These are phyloP conservation scores for Mucor mucedo DNA, from an alignment of 371 early-diverging fungal genomes.

Conservation along the genomic window DNA sequence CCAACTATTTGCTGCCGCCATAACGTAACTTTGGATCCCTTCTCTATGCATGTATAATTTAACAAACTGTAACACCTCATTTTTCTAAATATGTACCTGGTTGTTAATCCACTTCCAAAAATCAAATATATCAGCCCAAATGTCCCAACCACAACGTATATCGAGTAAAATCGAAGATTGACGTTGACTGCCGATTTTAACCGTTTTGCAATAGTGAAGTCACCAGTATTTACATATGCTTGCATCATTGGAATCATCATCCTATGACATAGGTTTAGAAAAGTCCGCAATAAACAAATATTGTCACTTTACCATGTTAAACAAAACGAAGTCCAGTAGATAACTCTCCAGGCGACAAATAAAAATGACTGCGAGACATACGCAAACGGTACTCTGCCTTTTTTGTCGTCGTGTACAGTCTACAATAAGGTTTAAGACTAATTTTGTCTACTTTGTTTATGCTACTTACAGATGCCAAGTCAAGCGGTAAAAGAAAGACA, in stretches of 20 bases:
- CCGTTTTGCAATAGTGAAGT: conserved; percentile 69
- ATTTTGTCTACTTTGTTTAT: not conserved
- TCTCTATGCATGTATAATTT: conserved; percentile 50
- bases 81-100: conserved; percentile 26
- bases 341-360: conserved; percentile 79
- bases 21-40: conserved; percentile 78
- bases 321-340: conserved; percentile 92
- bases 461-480: conserved; percentile 82
- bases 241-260: conserved; percentile 84
- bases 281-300: not conserved
- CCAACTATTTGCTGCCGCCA: conserved; percentile 95
- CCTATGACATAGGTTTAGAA: conserved; percentile 44
- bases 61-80: not conserved
- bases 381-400: conserved; percentile 77
- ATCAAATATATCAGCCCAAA: conserved; percentile 78
- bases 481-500: conserved; percentile 87
- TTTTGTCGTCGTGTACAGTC: conserved; percentile 65
- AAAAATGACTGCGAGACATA: conserved; percentile 75
- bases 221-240: conserved; percentile 85
- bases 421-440: conserved; percentile 21
- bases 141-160: conserved; percentile 56
- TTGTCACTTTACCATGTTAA: conserved; percentile 74
- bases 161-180: conserved; percentile 78
- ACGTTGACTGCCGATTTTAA: conserved; percentile 75
- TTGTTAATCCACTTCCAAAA: conserved; percentile 57